These are phyloP conservation scores for Hypoxylon subgilvum DNA, from an alignment of 495 filamentous ascomycete species.

Conservation along the genomic window DNA sequence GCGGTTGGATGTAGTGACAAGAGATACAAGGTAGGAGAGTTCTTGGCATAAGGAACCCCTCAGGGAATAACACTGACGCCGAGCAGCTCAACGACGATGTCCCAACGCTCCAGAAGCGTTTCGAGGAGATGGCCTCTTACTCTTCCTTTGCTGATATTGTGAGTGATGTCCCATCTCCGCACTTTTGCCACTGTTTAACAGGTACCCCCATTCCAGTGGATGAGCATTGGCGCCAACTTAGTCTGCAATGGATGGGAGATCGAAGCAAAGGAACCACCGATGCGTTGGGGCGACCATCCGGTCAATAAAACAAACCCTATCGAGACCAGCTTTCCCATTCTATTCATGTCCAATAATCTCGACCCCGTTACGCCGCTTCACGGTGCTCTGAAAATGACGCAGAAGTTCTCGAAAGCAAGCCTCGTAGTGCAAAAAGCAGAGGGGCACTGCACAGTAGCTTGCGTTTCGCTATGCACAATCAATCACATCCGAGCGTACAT, in stretches of 20 bases:
- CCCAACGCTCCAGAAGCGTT: slow-evolving; percentile 42
- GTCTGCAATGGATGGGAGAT: slow-evolving; percentile 54
- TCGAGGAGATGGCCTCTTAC: slow-evolving; percentile 42
- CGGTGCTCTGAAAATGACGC: slow-evolving; percentile 59
- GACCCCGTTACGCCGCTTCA: slow-evolving; percentile 66
- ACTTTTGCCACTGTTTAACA: background rate
- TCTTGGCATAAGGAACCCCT: background rate
- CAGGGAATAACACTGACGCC: background rate
- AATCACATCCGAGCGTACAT: slow-evolving; percentile 48
- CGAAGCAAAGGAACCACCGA: slow-evolving; percentile 42
- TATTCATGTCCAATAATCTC: slow-evolving; percentile 64
- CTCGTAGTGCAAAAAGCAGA: slow-evolving; percentile 52
- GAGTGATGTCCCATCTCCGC: slow-evolving; percentile 6
- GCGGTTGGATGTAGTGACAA: slow-evolving; percentile 58
- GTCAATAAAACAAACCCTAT: slow-evolving; percentile 41
- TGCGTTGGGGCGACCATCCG: slow-evolving; percentile 46
- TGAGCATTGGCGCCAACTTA: slow-evolving; percentile 42
- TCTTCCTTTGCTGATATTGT: slow-evolving; percentile 54
- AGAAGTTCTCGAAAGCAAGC: slow-evolving; percentile 52
- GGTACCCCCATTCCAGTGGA: slow-evolving; percentile 47
- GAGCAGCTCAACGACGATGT: slow-evolving; percentile 48
- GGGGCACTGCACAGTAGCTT: slow-evolving; percentile 53
- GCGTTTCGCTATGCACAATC: slow-evolving; percentile 49
- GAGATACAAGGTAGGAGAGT: slow-evolving; percentile 40
- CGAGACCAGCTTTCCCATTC: slow-evolving; percentile 61